Conservation (phyloP, 2,329 filamentous ascomycete genomes). For the Sphaerulina vaccinii region DNA sequence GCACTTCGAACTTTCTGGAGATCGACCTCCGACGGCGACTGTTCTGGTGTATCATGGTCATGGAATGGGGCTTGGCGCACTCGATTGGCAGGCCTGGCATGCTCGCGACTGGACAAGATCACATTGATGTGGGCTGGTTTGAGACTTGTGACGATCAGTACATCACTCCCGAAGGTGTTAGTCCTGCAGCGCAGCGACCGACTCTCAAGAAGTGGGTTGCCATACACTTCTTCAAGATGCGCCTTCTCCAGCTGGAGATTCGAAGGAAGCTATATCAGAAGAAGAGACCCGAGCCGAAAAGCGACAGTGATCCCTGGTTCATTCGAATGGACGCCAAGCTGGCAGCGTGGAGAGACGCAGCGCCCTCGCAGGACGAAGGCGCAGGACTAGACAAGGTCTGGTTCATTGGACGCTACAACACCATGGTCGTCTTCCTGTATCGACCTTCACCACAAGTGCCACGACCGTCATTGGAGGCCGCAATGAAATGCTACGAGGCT, state of each 20-base stretch:
- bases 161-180: constrained; percentile 75
- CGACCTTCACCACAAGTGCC: constrained; percentile 90
- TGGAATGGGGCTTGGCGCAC: constrained; percentile 86
- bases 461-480: constrained; percentile 75
- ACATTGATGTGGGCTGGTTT: constrained; percentile 84
- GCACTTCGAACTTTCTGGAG: constrained; percentile 66
- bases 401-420: constrained; percentile 71
- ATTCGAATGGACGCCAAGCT: constrained; percentile 74
- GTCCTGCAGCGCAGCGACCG: constrained; percentile 60
- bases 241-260: constrained; percentile 82
- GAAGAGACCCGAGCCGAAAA: constrained; percentile 71
- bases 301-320: constrained; percentile 87
- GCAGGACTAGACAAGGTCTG: constrained; percentile 68
- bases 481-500: constrained; percentile 78
- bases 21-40: constrained; percentile 86
- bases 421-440: constrained; percentile 84
- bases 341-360: constrained; percentile 72
- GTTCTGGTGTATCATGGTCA: constrained; percentile 82
- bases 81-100: constrained; percentile 83
- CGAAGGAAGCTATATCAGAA: constrained; percentile 81
- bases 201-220: constrained; percentile 83
- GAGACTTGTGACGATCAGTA: constrained; percentile 76
- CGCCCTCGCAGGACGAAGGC: constrained; percentile 68
- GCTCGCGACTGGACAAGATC: constrained; percentile 77
- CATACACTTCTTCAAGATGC: constrained; percentile 93